Conservation (phyloP, 75 land plant species). For the Gnetum montanum region DNA sequence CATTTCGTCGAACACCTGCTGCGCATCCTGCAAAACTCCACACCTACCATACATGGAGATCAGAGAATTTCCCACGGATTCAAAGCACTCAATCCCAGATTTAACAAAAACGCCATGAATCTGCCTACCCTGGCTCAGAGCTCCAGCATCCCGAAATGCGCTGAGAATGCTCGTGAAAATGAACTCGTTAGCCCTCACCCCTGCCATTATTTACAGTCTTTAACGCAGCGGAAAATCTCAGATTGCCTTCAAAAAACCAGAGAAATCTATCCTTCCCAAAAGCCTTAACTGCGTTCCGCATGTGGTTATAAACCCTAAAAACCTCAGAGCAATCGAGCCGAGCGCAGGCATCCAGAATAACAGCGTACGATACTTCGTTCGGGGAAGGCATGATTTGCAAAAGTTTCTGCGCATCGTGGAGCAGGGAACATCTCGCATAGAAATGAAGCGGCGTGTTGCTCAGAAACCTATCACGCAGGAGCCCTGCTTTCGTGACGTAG, state of each 20-base stretch:
- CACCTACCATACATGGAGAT: conserved; percentile 40
- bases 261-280: no score
- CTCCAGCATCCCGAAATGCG: conserved; percentile 23
- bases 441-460: neutral
- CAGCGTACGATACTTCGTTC: neutral
- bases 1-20: conserved; percentile 13
- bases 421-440: neutral
- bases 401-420: neutral
- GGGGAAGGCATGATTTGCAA: neutral
- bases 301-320: no score
- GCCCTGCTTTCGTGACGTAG: neutral
- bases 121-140: conserved; percentile 25
- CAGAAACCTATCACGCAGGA: neutral
- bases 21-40: conserved; percentile 16
- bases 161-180: conserved; percentile 25
- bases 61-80: conserved; percentile 18
- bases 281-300: no score
- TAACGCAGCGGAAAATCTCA: no score
- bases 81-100: conserved; percentile 10
- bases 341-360: neutral
- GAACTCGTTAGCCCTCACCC: no score
- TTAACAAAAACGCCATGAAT: conserved; percentile 28
- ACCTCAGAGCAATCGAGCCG: no score
- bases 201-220: no score
- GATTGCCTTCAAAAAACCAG: no score